These are phyloP conservation scores for Incumbomyces delicatus DNA, from an alignment of 2,329 filamentous ascomycete genomes.

Conservation along the genomic window DNA sequence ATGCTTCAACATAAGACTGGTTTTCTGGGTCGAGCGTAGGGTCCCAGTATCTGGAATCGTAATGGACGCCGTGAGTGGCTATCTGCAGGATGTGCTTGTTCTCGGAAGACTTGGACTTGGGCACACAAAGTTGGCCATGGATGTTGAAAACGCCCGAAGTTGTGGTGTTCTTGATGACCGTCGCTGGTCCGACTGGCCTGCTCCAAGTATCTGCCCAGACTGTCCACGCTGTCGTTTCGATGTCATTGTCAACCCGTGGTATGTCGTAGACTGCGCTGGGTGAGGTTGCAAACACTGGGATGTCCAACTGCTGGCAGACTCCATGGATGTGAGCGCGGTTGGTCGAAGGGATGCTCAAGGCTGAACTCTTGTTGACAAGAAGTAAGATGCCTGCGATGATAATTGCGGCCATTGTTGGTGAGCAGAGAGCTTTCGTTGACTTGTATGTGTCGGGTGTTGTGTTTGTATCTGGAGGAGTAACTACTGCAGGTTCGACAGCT, in stretches of 20 bases:
- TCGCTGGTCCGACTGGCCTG: background rate
- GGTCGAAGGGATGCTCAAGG: constrained; percentile 1
- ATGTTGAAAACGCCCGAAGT: constrained; percentile 18
- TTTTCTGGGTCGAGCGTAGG: constrained; percentile 27
- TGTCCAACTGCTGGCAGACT: constrained; percentile 13
- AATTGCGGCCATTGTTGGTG: too few relatives aligned
- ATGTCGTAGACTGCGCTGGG: constrained; percentile 10
- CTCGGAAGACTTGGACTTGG: constrained; percentile 6
- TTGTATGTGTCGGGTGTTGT: too few relatives aligned
- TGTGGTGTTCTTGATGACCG: constrained; percentile 15
- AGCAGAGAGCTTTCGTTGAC: too few relatives aligned
- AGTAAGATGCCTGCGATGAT: too few relatives aligned
- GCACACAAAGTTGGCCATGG: constrained; percentile 15
- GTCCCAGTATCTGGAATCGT: constrained; percentile 17
- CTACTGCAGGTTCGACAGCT: too few relatives aligned
- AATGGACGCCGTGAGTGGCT: constrained; percentile 15
- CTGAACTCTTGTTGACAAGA: background rate
- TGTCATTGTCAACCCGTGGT: constrained; percentile 11
- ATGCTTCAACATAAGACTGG: constrained; percentile 30
- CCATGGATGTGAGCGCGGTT: constrained; percentile 5
- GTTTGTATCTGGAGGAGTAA: too few relatives aligned
- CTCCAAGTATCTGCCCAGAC: constrained; percentile 15
- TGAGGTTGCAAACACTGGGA: constrained; percentile 10
- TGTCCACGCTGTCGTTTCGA: constrained; percentile 13
- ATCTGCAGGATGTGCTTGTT: constrained; percentile 16